Percentiles rank a stretch among this genome's conserved stretches.
Conservation (phyloP, 805 yeast genomes). For the Saccharomycopsis vini region DNA sequence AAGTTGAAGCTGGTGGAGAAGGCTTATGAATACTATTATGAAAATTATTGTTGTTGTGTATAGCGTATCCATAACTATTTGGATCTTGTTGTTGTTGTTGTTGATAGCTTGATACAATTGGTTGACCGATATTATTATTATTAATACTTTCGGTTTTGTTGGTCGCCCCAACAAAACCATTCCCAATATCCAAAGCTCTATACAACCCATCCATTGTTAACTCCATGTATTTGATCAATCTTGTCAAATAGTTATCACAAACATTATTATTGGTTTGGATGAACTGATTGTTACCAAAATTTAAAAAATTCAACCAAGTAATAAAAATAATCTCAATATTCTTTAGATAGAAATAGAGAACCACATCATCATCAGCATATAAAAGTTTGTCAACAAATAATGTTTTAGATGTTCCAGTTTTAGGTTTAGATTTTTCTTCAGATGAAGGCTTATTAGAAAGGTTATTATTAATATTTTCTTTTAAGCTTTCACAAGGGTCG, state of each 20-base stretch:
- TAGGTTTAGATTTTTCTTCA: background rate
- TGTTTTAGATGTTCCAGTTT: background rate
- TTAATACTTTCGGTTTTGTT: too few relatives aligned
- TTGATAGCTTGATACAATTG: too few relatives aligned
- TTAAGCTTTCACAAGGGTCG: background rate
- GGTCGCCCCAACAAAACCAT: too few relatives aligned
- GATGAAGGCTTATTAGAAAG: background rate
- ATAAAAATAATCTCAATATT: slow-evolving; percentile 17
- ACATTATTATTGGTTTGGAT: slow-evolving; percentile 8
- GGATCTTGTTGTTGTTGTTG: too few relatives aligned
- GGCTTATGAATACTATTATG: too few relatives aligned
- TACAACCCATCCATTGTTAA: slow-evolving; percentile 14
- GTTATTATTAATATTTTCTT: background rate
- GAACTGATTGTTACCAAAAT: slow-evolving; percentile 17
- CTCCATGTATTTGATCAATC: slow-evolving; percentile 15
- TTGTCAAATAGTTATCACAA: slow-evolving; percentile 14
- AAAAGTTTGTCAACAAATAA: slow-evolving; percentile 1
- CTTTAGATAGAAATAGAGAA: slow-evolving; percentile 17
- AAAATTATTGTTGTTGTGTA: too few relatives aligned
- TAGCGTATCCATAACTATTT: too few relatives aligned
- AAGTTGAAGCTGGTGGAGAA: too few relatives aligned
- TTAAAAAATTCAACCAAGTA: slow-evolving; percentile 18
- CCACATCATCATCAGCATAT: slow-evolving; percentile 11
- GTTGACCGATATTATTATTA: too few relatives aligned
- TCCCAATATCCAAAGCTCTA: slow-evolving; percentile 9